Evolutionary conservation across 306 rosid species (phyloP), one percentile per base, ranked within the genome.

Genomic region (Vigna angularis): DNA sequence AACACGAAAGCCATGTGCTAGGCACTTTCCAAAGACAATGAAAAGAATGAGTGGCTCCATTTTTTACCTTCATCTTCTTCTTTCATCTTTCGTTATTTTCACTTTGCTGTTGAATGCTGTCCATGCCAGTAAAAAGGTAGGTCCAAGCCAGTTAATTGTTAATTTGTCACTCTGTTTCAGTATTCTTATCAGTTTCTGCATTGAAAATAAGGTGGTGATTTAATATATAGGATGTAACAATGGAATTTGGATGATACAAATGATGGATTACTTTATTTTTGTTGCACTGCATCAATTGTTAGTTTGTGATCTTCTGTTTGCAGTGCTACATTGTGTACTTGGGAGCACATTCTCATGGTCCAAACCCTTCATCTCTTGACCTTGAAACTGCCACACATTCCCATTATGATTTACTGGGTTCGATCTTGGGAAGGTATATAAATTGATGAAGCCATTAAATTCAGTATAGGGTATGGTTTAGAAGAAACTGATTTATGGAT

Each of bases 291-390:
- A 36, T 18, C 34, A 72, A 72, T 56, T 45, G 28, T 4, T 59
- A 45, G n/a, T 16, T 53, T 45, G 32, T 74, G 5, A 15, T 32
- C 30, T 5, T 4, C 1, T 62, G 50, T 61, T 76, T 64, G 48
- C 34, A 83, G 86, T 83, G 86, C 50, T 83, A 77, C 76, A 77
- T 77, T 83, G 86, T 73, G 20, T 83, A 83, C 72, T 48, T 77
- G 72, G 86, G 86, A 66, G 61, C 80, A 72, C 86, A 83, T 58
- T 85, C 85, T 18, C 88, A 81, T 68, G 88, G 88, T 49, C 66
- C 78, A 50, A 61, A 8, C 14, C 88, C 88, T 73, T 72, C 88
- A 1, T 67, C 81, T 15, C 0, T 42, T 59, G 85, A 85, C 16
- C 72, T 85, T 70, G 78, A 85, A 53, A 62, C 45, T 14, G 88